phyloP scores from a whole-genome alignment of 1,284 basidiomycete species.

The Pterulicium gracile region DNA sequence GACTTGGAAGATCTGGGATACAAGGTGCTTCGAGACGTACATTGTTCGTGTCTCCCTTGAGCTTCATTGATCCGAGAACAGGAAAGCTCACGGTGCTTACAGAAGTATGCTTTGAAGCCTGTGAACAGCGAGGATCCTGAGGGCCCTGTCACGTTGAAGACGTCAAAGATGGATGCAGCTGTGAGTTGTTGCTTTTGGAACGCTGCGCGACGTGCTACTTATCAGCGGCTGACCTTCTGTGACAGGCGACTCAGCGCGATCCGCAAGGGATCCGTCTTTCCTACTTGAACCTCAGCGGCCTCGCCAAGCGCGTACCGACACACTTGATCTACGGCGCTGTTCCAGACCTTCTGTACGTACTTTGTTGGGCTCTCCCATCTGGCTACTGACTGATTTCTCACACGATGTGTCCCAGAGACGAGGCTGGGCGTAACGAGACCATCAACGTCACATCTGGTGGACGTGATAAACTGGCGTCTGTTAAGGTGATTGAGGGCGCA shows the following conservation, averaged over 20 bases:
- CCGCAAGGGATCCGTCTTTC: constrained; percentile 21
- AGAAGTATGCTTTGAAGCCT: too few relatives aligned
- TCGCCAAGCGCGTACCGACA: constrained; percentile 28
- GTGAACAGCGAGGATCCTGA: neutral
- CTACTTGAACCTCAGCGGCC: constrained; percentile 24
- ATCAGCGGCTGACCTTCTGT: neutral
- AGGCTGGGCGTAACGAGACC: constrained; percentile 26
- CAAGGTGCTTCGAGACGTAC: too few relatives aligned
- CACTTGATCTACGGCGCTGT: constrained; percentile 40
- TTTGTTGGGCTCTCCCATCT: neutral
- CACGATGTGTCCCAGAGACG: constrained; percentile 18
- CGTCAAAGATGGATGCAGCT: neutral
- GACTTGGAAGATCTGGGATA: too few relatives aligned
- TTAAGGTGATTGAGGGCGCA: constrained; percentile 14
- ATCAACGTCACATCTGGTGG: constrained; percentile 25
- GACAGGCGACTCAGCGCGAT: constrained; percentile 36
- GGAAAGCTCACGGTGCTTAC: too few relatives aligned
- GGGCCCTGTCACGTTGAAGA: neutral
- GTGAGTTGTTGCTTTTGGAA: neutral
- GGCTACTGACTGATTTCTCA: neutral
- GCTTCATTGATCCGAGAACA: too few relatives aligned
- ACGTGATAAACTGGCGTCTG: constrained; percentile 27
- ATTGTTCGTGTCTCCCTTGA: too few relatives aligned
- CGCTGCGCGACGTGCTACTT: constrained; percentile 1
- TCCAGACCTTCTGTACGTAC: constrained; percentile 32